Conservation (phyloP, 345 rosid species). For the Gossypium thurberi region DNA sequence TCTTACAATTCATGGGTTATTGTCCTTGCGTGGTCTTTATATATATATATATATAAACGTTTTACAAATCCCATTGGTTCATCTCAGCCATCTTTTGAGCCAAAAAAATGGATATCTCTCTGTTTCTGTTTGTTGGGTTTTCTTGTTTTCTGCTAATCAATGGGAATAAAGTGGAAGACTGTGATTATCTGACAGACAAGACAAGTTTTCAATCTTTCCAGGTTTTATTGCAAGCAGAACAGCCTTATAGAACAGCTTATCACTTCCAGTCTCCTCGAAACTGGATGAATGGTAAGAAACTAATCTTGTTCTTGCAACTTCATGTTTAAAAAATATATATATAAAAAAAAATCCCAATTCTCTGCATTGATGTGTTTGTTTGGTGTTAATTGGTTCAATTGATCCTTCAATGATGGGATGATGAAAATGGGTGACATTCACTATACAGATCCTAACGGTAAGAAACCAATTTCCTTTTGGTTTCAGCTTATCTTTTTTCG, state of each 20-base stretch:
- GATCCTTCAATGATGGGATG: not conserved
- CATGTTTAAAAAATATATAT: not conserved
- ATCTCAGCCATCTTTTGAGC: not conserved
- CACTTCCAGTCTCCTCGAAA: conserved; percentile 34
- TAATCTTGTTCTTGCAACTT: not conserved
- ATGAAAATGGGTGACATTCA: not conserved
- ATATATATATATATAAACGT: not conserved
- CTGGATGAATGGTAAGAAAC: conserved; percentile 31
- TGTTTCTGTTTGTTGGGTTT: not conserved
- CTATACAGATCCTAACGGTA: conserved; percentile 2
- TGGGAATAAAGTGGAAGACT: not conserved
- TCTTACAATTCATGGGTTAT: not conserved
- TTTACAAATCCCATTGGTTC: not conserved
- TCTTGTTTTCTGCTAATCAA: conserved; percentile 8
- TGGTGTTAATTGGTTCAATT: not conserved
- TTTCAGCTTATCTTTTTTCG: not conserved
- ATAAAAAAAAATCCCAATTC: not conserved
- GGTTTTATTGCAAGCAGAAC: not conserved
- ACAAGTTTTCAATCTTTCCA: not conserved
- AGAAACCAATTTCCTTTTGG: conserved; percentile 20
- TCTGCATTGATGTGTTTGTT: not conserved
- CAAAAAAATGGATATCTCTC: not conserved
- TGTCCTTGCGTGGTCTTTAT: not conserved
- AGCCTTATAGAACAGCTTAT: conserved; percentile 25
- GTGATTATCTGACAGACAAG: not conserved